These are phyloP conservation scores for Talaromyces marneffei DNA, from an alignment of 2,329 filamentous ascomycete genomes.

Conservation along the genomic window DNA sequence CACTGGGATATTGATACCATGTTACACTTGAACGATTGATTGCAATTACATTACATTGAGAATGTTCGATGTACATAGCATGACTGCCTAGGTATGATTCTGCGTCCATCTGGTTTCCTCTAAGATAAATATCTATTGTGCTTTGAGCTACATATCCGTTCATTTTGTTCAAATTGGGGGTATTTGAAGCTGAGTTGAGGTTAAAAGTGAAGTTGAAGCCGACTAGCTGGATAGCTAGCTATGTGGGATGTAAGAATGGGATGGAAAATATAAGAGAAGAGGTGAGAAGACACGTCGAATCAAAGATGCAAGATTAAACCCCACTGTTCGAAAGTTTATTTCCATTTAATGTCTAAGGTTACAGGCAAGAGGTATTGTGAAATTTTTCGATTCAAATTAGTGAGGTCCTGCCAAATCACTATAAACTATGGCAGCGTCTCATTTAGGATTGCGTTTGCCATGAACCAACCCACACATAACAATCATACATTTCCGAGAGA, in stretches of 20 bases:
- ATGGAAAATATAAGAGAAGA: background rate
- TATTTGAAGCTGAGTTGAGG: background rate
- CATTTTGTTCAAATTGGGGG: background rate
- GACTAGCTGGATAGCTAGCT: background rate
- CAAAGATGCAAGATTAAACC: too few species aligned
- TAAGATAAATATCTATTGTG: background rate
- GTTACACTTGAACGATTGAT: background rate
- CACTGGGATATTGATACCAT: background rate
- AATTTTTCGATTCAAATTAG: background rate
- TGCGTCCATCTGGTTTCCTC: background rate
- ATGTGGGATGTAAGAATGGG: background rate
- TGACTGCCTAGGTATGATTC: background rate
- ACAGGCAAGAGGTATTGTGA: background rate
- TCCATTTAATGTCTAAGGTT: too few species aligned
- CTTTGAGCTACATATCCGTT: too few species aligned
- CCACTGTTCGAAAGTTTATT: too few species aligned
- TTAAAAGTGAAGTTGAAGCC: background rate
- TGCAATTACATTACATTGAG: background rate
- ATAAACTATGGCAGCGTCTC: background rate
- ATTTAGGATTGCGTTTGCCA: background rate
- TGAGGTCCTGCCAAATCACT: slow-evolving; percentile 5
- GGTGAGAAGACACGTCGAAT: too few species aligned
- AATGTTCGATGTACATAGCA: background rate
- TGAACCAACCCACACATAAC: background rate
- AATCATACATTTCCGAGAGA: too few species aligned